Percentiles rank a stretch among this genome's conserved stretches.
Conservation (phyloP, 805 yeast species). For the Teunomyces atbi region DNA sequence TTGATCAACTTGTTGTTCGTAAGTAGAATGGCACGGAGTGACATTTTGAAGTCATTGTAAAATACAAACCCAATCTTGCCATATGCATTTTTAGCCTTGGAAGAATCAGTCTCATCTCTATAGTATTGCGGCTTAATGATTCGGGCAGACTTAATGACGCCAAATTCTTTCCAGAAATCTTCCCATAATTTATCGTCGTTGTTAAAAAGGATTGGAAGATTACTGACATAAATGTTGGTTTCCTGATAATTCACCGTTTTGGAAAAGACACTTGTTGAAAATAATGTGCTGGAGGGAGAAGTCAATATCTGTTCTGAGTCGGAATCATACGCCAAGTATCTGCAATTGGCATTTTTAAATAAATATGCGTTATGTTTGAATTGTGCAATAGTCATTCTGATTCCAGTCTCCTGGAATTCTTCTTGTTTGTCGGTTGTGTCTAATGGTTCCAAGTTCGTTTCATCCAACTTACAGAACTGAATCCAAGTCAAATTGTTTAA, state of each 20-base stretch:
- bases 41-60: slow-evolving; percentile 54
- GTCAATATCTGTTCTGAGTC: background rate
- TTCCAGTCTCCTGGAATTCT: background rate
- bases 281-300: slow-evolving; percentile 3
- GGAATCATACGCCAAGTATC: background rate
- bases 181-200: slow-evolving; percentile 51
- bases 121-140: slow-evolving; percentile 43
- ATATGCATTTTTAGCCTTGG: slow-evolving; percentile 1
- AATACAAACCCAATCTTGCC: slow-evolving; percentile 59
- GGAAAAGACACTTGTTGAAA: slow-evolving; percentile 12
- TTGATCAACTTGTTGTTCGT: slow-evolving; percentile 41
- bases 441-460: slow-evolving; percentile 8
- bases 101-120: slow-evolving; percentile 12
- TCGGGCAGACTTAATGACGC: slow-evolving; percentile 38
- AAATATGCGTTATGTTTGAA: slow-evolving; percentile 35
- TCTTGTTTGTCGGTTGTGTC: slow-evolving; percentile 2
- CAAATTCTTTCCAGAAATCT: slow-evolving; percentile 40
- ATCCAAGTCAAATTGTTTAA: slow-evolving; percentile 47
- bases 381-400: slow-evolving; percentile 33
- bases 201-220: slow-evolving; percentile 52
- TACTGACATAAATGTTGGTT: slow-evolving; percentile 70
- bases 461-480: slow-evolving; percentile 32
- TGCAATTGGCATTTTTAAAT: slow-evolving; percentile 7
- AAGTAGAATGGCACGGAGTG: slow-evolving; percentile 57
- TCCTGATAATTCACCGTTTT: slow-evolving; percentile 49